Conservation (phyloP, 495 filamentous ascomycete genomes). For the Staphylotrichum longicolle region DNA sequence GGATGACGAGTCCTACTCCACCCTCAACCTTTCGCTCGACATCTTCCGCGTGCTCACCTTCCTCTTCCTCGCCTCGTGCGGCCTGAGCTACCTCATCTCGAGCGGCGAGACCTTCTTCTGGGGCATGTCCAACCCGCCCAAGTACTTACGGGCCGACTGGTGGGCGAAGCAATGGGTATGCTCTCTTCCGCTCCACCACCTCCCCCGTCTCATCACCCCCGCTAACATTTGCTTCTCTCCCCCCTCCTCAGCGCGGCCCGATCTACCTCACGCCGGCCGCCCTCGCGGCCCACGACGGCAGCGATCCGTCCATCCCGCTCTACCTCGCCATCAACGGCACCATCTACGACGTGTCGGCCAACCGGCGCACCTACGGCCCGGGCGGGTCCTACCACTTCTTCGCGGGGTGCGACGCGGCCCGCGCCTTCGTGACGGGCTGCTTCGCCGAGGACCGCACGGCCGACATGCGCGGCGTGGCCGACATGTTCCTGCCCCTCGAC, state of each 20-base stretch:
- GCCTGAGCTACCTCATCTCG: constrained; percentile 79
- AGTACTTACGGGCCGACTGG: constrained; percentile 60
- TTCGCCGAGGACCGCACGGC: constrained; percentile 80
- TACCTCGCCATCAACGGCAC: constrained; percentile 90
- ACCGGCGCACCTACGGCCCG: constrained; percentile 76
- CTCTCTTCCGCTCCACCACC: neutral
- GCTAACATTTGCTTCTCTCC: neutral
- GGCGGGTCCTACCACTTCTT: constrained; percentile 88
- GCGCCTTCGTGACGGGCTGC: constrained; percentile 95
- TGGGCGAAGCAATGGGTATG: constrained; percentile 63
- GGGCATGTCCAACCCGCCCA: constrained; percentile 59
- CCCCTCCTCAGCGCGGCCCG: constrained; percentile 35
- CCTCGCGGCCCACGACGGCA: constrained; percentile 76
- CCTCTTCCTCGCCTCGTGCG: constrained; percentile 63
- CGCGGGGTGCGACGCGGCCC: constrained; percentile 78
- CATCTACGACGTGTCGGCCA: constrained; percentile 88
- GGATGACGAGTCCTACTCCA: constrained; percentile 42
- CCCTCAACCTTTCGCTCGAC: constrained; percentile 57
- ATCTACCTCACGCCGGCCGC: constrained; percentile 67
- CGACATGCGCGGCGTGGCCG: constrained; percentile 82
- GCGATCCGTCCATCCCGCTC: constrained; percentile 69
- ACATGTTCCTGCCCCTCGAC: constrained; percentile 80
- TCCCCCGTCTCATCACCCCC: neutral
- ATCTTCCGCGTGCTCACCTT: constrained; percentile 70
- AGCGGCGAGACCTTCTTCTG: constrained; percentile 60